These are phyloP conservation scores for Rehmannia glutinosa DNA, from an alignment of 257 asterid genomes.

Conservation along the genomic window DNA sequence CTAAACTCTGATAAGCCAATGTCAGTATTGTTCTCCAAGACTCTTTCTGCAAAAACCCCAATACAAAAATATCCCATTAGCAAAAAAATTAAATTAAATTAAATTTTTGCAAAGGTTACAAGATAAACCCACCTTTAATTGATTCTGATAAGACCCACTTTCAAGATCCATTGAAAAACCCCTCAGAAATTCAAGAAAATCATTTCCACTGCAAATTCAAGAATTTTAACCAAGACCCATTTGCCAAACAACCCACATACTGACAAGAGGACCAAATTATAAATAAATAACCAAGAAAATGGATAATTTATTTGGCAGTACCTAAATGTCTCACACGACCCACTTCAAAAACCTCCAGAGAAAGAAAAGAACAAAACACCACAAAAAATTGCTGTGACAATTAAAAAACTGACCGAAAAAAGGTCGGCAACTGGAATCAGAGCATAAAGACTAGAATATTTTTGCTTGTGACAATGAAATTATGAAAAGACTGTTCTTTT, in stretches of 20 bases:
- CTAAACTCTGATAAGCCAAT: slow-evolving; percentile 86
- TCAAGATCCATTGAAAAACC: slow-evolving; percentile 66
- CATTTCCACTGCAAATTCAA: slow-evolving; percentile 38
- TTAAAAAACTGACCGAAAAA: slow-evolving; percentile 1
- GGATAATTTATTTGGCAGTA: slow-evolving; percentile 22
- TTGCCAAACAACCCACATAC: slow-evolving; percentile 25
- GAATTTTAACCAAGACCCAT: slow-evolving; percentile 28
- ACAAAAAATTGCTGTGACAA: background rate
- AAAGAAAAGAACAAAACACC: slow-evolving; percentile 5
- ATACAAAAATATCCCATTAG: background rate
- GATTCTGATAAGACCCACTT: slow-evolving; percentile 47
- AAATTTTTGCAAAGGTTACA: background rate
- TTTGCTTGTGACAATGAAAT: slow-evolving; percentile 18
- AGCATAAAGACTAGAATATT: slow-evolving; percentile 7
- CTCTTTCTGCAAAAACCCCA: slow-evolving; percentile 51
- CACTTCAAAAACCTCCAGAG: slow-evolving; percentile 28
- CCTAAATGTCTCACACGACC: slow-evolving; percentile 20
- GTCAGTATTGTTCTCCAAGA: slow-evolving; percentile 72
- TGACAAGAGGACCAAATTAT: slow-evolving; percentile 22
- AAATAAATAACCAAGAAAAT: slow-evolving; percentile 1
- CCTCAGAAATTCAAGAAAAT: slow-evolving; percentile 35
- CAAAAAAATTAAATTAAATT: background rate
- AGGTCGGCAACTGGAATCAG: slow-evolving; percentile 21
- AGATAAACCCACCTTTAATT: slow-evolving; percentile 43
- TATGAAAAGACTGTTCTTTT: background rate